A percentile compares a stretch with the other conserved stretches of the same genome.
Evolutionary conservation across 352 stramenopile genomes (phyloP).

Genomic region (Globisporangium spinosum): DNA sequence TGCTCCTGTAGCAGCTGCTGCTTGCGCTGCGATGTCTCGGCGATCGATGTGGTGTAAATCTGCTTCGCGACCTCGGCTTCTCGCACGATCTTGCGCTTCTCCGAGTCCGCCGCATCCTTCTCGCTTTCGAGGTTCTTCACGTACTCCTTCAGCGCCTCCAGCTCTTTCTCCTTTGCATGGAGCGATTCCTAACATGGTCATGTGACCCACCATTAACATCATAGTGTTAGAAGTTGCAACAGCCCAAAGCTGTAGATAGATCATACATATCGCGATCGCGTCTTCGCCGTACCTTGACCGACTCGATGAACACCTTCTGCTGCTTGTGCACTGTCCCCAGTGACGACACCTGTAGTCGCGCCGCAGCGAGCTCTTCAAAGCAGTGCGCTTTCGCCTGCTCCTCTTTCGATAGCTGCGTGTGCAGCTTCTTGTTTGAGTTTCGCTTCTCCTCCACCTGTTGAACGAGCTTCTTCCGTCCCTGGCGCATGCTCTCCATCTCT

Average conservation of each 20-base stretch:
- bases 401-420: conserved; percentile 59
- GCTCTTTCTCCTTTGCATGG: conserved; percentile 53
- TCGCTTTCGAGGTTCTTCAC: conserved; percentile 52
- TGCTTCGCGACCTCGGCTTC: conserved; percentile 66
- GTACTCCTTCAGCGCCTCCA: conserved; percentile 67
- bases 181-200: conserved; percentile 35
- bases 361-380: conserved; percentile 73
- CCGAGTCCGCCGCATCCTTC: conserved; percentile 41
- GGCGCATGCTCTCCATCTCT: conserved; percentile 55
- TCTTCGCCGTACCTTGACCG: conserved; percentile 41
- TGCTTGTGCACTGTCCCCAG: conserved; percentile 74
- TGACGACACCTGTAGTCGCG: conserved; percentile 67
- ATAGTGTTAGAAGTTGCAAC: neutral
- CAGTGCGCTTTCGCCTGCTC: conserved; percentile 64
- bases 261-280: neutral
- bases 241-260: neutral
- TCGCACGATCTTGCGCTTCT: conserved; percentile 53
- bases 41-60: conserved; percentile 38
- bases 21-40: conserved; percentile 50
- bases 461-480: conserved; percentile 68
- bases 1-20: conserved; percentile 55
- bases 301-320: conserved; percentile 66
- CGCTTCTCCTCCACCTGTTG: conserved; percentile 80
- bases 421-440: conserved; percentile 69
- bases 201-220: neutral